Percentiles rank a stretch among this genome's conserved stretches.
These are phyloP conservation scores for Phytophthora megakarya DNA, from an alignment of 352 stramenopile genomes.

Conservation along the genomic window DNA sequence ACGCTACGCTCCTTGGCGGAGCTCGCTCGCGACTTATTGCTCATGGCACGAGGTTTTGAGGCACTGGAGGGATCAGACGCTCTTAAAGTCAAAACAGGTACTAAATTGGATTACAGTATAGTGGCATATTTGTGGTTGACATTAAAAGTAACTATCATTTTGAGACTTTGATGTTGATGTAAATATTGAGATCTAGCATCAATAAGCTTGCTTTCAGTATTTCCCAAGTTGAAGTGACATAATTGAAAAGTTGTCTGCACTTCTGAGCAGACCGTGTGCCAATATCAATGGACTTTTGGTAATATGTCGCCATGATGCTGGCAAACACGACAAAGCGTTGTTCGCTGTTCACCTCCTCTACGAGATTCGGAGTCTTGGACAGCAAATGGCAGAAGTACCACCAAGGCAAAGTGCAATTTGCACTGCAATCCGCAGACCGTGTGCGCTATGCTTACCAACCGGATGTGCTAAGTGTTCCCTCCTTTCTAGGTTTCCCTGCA, in stretches of 20 bases:
- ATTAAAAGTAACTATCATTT: neutral
- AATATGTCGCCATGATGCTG: neutral
- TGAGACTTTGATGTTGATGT: neutral
- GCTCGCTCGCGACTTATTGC: slow-evolving; percentile 57
- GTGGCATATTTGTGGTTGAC: too few species aligned
- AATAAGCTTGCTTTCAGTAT: slow-evolving; percentile 4
- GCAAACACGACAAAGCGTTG: neutral
- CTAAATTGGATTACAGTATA: neutral
- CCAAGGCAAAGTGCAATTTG: neutral
- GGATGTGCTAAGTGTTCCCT: slow-evolving; percentile 11
- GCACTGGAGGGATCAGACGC: slow-evolving; percentile 16
- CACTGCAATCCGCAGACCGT: neutral
- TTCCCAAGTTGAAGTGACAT: slow-evolving; percentile 1
- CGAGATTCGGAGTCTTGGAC: neutral
- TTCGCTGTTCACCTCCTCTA: neutral
- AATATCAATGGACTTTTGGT: too few species aligned
- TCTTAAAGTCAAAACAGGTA: slow-evolving; percentile 13
- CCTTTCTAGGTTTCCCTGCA: slow-evolving; percentile 4
- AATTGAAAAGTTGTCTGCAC: too few species aligned
- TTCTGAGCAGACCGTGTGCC: too few species aligned
- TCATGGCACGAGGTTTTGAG: slow-evolving; percentile 32
- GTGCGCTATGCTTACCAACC: slow-evolving; percentile 1
- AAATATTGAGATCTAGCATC: neutral
- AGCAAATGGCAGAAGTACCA: neutral
- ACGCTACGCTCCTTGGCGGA: slow-evolving; percentile 87